Evolutionary conservation across 23 red algal species (phyloP), one percentile per base, ranked within the genome.

Genomic region (Chondrus crispus): DNA sequence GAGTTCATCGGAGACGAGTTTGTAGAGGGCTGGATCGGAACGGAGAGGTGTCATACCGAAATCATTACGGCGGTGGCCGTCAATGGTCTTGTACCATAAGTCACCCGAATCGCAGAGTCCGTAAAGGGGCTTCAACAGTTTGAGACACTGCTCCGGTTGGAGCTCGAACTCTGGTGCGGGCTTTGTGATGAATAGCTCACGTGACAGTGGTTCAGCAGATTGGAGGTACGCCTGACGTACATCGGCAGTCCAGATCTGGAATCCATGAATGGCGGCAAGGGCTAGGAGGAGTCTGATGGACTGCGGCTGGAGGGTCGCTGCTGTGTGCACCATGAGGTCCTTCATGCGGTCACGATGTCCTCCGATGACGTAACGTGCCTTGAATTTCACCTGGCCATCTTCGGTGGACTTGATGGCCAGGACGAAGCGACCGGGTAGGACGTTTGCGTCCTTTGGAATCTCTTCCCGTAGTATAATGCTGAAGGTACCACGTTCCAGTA

Each of bases 251-350:
- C 26, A 82, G 46, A 53, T n/a, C n/a, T 68, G 12, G 57, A 85
- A 85, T 2, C 36, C 81, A 20, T 38, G 38, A 2, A 85, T 68
- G 3, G 81, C 53, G 10, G 51, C 81, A 66, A 85, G 51, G 3
- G 81, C 51, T 18, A 85, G 37, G 2, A 85, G 36, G 2, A 85
- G 51, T 3, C 53, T 47, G 3, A 85, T 85, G 51, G 51, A 85
- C 32, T 85, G 81, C 22, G 81, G 81, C 35, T 85, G 81, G 2
- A 85, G 53, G 7, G 81, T 85, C 3, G 81, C 20, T 11, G 81
- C 16, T 13, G 13, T 3, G 45, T 85, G 53, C 3, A 85, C 81
- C 81, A 85, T 85, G 50, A 85, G 58, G 81, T 85, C 50, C 57
- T 85, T 85, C 2, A 39, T 35, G 13, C 33, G 13, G 28, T 64